A percentile compares a stretch with the other conserved stretches of the same genome.
Conservation (phyloP, 768 basidiomycete genomes). For the Suillus clintonianus region DNA sequence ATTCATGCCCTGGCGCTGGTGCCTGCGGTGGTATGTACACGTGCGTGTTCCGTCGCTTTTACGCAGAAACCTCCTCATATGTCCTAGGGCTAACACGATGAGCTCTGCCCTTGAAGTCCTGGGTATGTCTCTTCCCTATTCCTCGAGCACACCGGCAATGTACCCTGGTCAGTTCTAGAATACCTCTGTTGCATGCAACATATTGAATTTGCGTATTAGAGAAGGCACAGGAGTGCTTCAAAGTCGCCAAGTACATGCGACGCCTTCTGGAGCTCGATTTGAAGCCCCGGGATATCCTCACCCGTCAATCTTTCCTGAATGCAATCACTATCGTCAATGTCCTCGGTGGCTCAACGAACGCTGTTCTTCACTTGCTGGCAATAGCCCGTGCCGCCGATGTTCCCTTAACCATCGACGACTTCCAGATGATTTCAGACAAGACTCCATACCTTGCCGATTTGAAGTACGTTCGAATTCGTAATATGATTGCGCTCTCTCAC, state of each 20-base stretch:
- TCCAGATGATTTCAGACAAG: slow-evolving; percentile 76
- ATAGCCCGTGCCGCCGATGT: slow-evolving; percentile 82
- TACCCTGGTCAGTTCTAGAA: slow-evolving; percentile 52
- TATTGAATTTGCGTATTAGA: slow-evolving; percentile 39
- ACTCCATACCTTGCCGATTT: slow-evolving; percentile 87
- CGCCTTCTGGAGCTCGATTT: slow-evolving; percentile 73
- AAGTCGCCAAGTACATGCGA: slow-evolving; percentile 76
- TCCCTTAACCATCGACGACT: slow-evolving; percentile 80
- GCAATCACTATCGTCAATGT: slow-evolving; percentile 80
- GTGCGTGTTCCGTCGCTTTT: slow-evolving; percentile 34
- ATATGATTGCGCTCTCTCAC: slow-evolving; percentile 8
- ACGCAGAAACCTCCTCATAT: not conserved
- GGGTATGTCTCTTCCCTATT: slow-evolving; percentile 85
- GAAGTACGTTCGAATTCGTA: slow-evolving; percentile 45
- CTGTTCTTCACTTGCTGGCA: slow-evolving; percentile 81
- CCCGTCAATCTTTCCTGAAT: slow-evolving; percentile 75
- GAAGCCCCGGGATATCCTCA: slow-evolving; percentile 79
- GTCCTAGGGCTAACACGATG: slow-evolving; percentile 79
- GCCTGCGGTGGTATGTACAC: slow-evolving; percentile 91
- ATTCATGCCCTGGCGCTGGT: slow-evolving; percentile 84
- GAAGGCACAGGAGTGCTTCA: slow-evolving; percentile 81
- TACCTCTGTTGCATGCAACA: not conserved
- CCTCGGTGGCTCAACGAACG: slow-evolving; percentile 87
- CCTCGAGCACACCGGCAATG: slow-evolving; percentile 69
- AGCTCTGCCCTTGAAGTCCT: slow-evolving; percentile 81